These are phyloP conservation scores for Grosmannia huntii DNA, from an alignment of 2,329 filamentous ascomycete genomes.

Conservation along the genomic window DNA sequence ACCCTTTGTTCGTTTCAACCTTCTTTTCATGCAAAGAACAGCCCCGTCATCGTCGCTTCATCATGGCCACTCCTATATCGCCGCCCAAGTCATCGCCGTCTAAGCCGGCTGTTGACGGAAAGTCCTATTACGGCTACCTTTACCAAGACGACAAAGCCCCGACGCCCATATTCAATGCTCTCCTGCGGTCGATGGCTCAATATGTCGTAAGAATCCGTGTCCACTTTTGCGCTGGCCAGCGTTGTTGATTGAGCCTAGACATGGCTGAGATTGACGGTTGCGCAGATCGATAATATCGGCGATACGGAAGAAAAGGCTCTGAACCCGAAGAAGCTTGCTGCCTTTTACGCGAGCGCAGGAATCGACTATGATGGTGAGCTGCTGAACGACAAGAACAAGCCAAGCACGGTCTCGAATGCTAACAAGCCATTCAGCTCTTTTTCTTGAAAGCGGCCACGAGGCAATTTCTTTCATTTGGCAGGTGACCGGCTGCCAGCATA, in stretches of 20 bases:
- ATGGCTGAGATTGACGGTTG: background rate
- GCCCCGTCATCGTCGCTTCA: background rate
- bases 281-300: constrained; percentile 44
- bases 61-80: constrained; percentile 6
- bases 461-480: constrained; percentile 88
- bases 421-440: constrained; percentile 41
- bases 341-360: constrained; percentile 63
- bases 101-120: constrained; percentile 15
- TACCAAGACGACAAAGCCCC: constrained; percentile 57
- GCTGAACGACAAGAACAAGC: background rate
- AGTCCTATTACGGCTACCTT: constrained; percentile 50
- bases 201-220: constrained; percentile 49
- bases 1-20: background rate
- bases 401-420: background rate
- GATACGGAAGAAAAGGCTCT: constrained; percentile 40
- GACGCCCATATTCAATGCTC: constrained; percentile 51
- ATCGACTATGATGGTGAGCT: constrained; percentile 57
- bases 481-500: constrained; percentile 80
- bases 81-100: constrained; percentile 7
- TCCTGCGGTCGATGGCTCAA: constrained; percentile 54
- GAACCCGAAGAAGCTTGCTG: constrained; percentile 58
- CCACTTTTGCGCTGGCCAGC: background rate
- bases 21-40: background rate
- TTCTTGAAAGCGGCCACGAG: constrained; percentile 58
- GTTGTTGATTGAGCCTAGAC: background rate